A percentile compares a stretch with the other conserved stretches of the same genome.
These are phyloP conservation scores for Cyberlindnera nakhonratchasimensis DNA, from an alignment of 805 yeast genomes.

Conservation along the genomic window DNA sequence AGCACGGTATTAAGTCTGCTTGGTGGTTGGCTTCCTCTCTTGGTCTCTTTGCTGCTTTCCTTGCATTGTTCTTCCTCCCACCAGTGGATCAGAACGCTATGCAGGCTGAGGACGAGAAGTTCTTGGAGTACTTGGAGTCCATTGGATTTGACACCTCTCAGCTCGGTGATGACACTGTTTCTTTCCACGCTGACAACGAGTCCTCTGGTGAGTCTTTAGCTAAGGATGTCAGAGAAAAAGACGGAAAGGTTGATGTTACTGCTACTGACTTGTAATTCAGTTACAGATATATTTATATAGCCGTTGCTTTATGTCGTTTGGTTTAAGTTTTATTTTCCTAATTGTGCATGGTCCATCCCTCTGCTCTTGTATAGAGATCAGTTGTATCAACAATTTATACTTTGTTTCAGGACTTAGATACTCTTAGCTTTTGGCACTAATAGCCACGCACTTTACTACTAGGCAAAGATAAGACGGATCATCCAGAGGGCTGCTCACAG, in stretches of 20 bases:
- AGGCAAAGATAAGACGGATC: no score
- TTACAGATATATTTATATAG: background rate
- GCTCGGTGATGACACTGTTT: conserved; percentile 39
- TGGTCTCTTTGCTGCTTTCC: conserved; percentile 65
- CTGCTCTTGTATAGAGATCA: background rate
- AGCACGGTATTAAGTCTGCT: conserved; percentile 70
- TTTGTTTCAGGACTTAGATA: no score
- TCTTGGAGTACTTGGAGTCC: conserved; percentile 59
- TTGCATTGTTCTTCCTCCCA: conserved; percentile 73
- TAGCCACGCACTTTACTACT: no score
- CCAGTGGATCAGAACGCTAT: conserved; percentile 81
- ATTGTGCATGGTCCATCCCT: no score
- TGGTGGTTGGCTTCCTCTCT: conserved; percentile 79
- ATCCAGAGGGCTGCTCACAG: no score
- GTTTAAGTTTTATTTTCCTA: no score
- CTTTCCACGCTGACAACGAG: background rate
- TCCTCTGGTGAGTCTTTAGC: background rate
- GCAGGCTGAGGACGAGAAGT: conserved; percentile 69
- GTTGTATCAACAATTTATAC: no score
- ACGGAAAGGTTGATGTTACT: background rate
- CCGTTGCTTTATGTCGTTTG: background rate
- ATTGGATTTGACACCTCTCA: conserved; percentile 68
- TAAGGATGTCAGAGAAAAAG: background rate
- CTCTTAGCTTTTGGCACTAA: no score
- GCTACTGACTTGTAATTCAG: background rate